Conservation (phyloP, 2,329 filamentous ascomycete species). For the Fusarium penzigii region DNA sequence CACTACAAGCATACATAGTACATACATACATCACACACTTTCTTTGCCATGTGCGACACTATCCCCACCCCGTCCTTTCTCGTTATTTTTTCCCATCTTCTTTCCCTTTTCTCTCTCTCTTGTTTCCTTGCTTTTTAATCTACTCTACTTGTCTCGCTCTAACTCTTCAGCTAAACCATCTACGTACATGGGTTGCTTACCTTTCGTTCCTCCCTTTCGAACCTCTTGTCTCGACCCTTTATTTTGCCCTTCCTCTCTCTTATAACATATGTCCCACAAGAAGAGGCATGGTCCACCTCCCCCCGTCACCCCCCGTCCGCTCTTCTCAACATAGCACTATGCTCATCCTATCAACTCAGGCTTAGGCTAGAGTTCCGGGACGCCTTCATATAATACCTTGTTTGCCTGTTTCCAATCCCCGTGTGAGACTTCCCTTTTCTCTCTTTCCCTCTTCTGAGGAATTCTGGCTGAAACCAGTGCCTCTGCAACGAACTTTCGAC, state of each 20-base stretch:
- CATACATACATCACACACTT: conserved; percentile 21
- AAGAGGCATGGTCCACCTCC: too few species aligned
- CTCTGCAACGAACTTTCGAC: background rate
- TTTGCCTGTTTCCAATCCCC: conserved; percentile 1
- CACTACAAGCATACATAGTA: too few species aligned
- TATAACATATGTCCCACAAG: too few species aligned
- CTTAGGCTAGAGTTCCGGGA: conserved; percentile 17
- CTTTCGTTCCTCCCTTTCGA: conserved; percentile 17
- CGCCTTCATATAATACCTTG: conserved; percentile 13
- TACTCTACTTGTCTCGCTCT: conserved; percentile 17
- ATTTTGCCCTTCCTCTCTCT: too few species aligned
- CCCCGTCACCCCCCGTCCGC: too few species aligned
- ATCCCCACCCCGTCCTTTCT: conserved; percentile 19
- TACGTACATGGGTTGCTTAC: conserved; percentile 2
- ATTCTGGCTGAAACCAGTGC: background rate
- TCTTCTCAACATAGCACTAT: too few species aligned
- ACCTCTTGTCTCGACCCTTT: background rate
- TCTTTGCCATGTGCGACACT: conserved; percentile 26
- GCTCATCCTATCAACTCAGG: too few species aligned
- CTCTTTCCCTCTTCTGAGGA: background rate
- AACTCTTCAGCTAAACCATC: background rate
- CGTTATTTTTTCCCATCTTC: conserved; percentile 3
- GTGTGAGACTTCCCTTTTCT: background rate
- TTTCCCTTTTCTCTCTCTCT: background rate
- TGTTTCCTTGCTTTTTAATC: conserved; percentile 8